Conservation (phyloP, 2,329 filamentous ascomycete genomes). For the Escovopsis sp. region DNA sequence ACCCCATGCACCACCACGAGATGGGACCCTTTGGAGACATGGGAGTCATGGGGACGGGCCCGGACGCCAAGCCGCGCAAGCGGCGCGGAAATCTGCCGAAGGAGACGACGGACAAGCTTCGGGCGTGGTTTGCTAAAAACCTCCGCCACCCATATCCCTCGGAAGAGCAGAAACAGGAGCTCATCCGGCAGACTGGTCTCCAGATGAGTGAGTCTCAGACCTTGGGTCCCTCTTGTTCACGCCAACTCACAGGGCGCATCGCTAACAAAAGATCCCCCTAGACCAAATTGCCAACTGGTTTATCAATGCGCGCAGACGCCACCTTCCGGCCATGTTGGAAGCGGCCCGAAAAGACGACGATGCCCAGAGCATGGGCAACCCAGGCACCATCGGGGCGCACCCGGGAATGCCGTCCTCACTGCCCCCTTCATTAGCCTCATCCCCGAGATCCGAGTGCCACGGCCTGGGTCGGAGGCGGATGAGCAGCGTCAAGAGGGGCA, state of each 20-base stretch:
- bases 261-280: slow-evolving; percentile 15
- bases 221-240: too few species aligned
- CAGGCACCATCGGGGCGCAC: slow-evolving; percentile 14
- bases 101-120: slow-evolving; percentile 67
- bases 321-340: slow-evolving; percentile 44
- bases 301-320: slow-evolving; percentile 58
- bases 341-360: slow-evolving; percentile 37
- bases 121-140: slow-evolving; percentile 66
- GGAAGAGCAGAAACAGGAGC: slow-evolving; percentile 72
- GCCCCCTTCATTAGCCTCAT: background rate
- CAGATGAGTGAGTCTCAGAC: slow-evolving; percentile 54
- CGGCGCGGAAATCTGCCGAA: slow-evolving; percentile 81
- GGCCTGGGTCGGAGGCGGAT: slow-evolving; percentile 13
- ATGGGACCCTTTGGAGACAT: slow-evolving; percentile 27
- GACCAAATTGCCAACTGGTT: slow-evolving; percentile 70
- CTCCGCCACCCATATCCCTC: slow-evolving; percentile 71
- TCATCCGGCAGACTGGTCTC: slow-evolving; percentile 61
- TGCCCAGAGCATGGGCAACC: too few species aligned
- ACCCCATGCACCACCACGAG: slow-evolving; percentile 28
- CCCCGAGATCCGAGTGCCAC: slow-evolving; percentile 1
- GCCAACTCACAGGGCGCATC: too few species aligned
- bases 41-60: slow-evolving; percentile 23
- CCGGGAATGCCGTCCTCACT: too few species aligned
- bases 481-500: slow-evolving; percentile 28
- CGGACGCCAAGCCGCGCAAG: slow-evolving; percentile 39